These are phyloP conservation scores for Bertia moriformis DNA, from an alignment of 2,329 filamentous ascomycete species.

Conservation along the genomic window DNA sequence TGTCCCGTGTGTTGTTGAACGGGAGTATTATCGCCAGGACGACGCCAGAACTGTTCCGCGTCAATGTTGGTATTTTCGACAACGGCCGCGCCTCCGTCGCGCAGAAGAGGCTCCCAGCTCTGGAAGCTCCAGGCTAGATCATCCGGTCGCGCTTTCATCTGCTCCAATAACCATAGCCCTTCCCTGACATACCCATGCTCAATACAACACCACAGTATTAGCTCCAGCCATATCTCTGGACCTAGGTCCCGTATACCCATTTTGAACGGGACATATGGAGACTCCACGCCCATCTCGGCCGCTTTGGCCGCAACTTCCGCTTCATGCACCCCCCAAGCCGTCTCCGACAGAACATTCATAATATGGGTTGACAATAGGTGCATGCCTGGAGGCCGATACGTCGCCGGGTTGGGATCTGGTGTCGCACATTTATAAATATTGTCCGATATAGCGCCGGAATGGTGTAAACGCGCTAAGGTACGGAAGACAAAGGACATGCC, in stretches of 20 bases:
- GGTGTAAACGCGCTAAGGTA: background rate
- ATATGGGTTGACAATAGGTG: background rate
- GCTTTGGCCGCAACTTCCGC: background rate
- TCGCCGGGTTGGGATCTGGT: background rate
- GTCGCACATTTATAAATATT: background rate
- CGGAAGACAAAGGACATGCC: background rate
- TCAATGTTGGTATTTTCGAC: background rate
- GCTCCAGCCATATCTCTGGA: conserved; percentile 29
- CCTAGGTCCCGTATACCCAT: conserved; percentile 24
- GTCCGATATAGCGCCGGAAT: background rate
- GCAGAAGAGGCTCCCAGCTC: conserved; percentile 4
- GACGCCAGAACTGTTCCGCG: background rate
- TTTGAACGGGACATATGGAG: conserved; percentile 20
- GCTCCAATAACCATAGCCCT: conserved; percentile 18
- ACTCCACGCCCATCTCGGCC: conserved; percentile 11
- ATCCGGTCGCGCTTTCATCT: no score
- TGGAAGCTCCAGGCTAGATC: background rate
- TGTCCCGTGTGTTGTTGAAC: no score
- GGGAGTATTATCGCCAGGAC: background rate
- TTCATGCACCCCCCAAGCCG: background rate
- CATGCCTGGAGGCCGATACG: background rate
- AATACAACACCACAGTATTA: conserved; percentile 32
- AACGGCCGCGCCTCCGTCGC: conserved; percentile 11
- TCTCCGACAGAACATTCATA: background rate
- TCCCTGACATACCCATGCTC: conserved; percentile 25